A percentile compares a stretch with the other conserved stretches of the same genome.
Conservation (phyloP, 2,329 filamentous ascomycete species). For the Metarhizium brunneum region DNA sequence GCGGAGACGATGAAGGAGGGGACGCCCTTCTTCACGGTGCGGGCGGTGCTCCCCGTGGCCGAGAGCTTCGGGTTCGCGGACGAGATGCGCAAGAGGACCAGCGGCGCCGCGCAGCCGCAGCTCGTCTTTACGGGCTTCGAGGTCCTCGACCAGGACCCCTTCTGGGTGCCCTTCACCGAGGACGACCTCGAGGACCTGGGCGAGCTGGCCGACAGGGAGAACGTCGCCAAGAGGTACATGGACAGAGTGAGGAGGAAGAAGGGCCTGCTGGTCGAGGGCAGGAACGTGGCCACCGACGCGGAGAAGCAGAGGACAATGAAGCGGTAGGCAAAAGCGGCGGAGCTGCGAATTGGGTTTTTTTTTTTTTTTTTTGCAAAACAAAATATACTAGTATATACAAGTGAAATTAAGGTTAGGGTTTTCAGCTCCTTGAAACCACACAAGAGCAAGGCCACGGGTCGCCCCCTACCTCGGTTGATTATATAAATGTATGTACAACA, state of each 20-base stretch:
- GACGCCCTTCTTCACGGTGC: conserved; percentile 92
- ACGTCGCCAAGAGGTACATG: conserved; percentile 94
- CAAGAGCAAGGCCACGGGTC: too few relatives aligned
- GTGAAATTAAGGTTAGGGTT: too few relatives aligned
- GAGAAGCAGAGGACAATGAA: conserved; percentile 80
- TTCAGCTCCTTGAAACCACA: too few relatives aligned
- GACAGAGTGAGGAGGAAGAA: conserved; percentile 80
- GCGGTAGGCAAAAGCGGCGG: conserved; percentile 28
- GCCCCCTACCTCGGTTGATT: too few relatives aligned
- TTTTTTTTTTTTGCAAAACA: too few relatives aligned
- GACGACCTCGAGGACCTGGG: conserved; percentile 90
- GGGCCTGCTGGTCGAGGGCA: conserved; percentile 74
- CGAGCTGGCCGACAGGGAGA: conserved; percentile 87
- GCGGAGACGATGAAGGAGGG: conserved; percentile 90
- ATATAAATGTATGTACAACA: too few relatives aligned
- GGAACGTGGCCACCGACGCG: conserved; percentile 70
- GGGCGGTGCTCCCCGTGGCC: conserved; percentile 78
- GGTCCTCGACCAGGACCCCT: conserved; percentile 88
- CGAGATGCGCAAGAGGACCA: conserved; percentile 91
- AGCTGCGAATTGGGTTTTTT: too few relatives aligned
- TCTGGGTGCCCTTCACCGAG: conserved; percentile 95
- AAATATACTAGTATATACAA: too few relatives aligned
- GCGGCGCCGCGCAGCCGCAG: conserved; percentile 84
- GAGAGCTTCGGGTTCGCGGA: conserved; percentile 95
- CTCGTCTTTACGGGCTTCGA: conserved; percentile 90